Evolutionary conservation across 495 filamentous ascomycete species (phyloP), one percentile per base, ranked within the genome.

Genomic region (Penicillium samsonianum): DNA sequence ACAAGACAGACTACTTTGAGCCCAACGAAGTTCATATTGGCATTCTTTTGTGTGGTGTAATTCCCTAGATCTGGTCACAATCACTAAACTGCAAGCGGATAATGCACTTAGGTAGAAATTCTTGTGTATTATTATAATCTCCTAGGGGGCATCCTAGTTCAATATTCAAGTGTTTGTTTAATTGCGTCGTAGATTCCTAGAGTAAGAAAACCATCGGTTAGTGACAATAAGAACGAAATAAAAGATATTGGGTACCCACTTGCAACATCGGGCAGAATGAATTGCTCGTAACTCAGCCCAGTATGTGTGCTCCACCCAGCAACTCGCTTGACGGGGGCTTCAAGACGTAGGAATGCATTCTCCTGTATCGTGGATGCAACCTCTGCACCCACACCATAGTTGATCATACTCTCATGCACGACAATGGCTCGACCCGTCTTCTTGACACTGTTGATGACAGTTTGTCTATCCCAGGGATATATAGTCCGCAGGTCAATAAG

Each of bases 401-500:
- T 98, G 51, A 95, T 78, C 90, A 96, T 96, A 53, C 90, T 88
- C 73, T 98, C 94, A 70, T 98, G 94, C 9, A 98, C 94, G 2
- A 98, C 87, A 30, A 98, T 80, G 31, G 91, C 93, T 50, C 92
- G 74, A 1, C 94, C 92, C 9, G 94, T 98, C 75, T 94, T 97
- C 62, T 79, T 79, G 7, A 97, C 94, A 61, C 92, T 96, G 33
- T 87, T 78, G 45, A 95, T 70, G 3, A 98, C 83, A 1, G 87
- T 89, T 64, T 88, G 79, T 65, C 91, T 87, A 73, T 98, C 94
- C 94, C 94, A 98, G 0, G 94, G 94, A 69, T 96, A 96, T 35
- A 98, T 80, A 0, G 93, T 96, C 40, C 94, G 80, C 43, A 98
- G 70, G 71, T 98, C 94, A 48, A 98, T 92, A 44, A 98, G 76